These are phyloP conservation scores for Neofusicoccum cordaticola DNA, from an alignment of 2,329 filamentous ascomycete genomes.

Conservation along the genomic window DNA sequence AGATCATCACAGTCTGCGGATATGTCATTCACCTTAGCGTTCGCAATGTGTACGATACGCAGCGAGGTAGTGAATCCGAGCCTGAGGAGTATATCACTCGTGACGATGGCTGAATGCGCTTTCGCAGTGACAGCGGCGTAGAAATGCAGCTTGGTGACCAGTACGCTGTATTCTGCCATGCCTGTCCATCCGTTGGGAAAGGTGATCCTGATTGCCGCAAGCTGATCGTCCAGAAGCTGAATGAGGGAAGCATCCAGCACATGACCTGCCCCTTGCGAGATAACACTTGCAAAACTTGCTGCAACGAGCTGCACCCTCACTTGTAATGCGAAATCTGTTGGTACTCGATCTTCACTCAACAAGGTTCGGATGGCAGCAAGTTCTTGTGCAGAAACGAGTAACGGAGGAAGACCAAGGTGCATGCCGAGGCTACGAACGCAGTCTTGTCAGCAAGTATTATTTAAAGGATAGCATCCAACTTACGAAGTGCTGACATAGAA, in stretches of 20 bases:
- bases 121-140: no score
- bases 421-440: no score
- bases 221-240: constrained; percentile 24
- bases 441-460: no score
- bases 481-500: constrained; percentile 23
- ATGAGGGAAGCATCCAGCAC: constrained; percentile 23
- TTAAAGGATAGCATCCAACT: neutral
- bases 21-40: no score
- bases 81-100: no score
- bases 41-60: no score
- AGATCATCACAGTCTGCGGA: constrained; percentile 21
- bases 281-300: constrained; percentile 23
- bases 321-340: constrained; percentile 24
- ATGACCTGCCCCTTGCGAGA: constrained; percentile 22
- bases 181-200: constrained; percentile 23
- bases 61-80: no score
- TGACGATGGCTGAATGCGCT: no score
- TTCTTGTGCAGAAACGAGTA: no score
- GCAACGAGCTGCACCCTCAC: constrained; percentile 26
- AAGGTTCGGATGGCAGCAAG: neutral
- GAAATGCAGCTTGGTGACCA: no score
- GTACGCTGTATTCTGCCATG: constrained; percentile 15
- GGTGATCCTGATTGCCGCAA: constrained; percentile 22
- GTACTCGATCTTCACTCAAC: constrained; percentile 18
- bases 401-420: no score